Base-by-base conservation (phyloP, 495 filamentous ascomycete genomes). In the Penicillium alfredii region DNA sequence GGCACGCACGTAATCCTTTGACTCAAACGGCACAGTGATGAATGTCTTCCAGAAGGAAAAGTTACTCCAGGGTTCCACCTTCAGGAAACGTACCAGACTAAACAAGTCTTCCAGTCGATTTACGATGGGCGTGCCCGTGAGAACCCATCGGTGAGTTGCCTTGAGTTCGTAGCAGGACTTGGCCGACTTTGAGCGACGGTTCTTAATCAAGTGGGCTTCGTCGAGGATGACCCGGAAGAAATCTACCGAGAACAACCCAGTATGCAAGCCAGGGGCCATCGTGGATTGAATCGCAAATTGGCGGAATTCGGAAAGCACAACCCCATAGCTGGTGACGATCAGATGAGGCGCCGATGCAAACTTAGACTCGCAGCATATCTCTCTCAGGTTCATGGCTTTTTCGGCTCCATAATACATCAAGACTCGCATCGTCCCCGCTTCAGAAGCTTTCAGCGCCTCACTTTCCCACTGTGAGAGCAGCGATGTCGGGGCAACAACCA, bases 41-140 rank as follows among this genome's bases (percentile, higher is more conserved):
- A 98, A 98, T 0, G 93, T 97, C 42, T 89, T 86, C 92, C 92
- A 98, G 64, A 93, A 98, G 3, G 88, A 92, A 55, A 97, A 97
- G 57, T 96, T 97, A 40, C 81, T 86, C 92, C 92, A 98, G 1
- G 92, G 92, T 51, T 97, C 93, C 6, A 97, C 92, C 40, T 83
- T 74, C 19, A 97, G 64, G 62, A 97, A 98, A 10, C 83, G 76
- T 15, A 98, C 87, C 19, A 97, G 63, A 50, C 84, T 90, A 67
- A 97, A 98, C n/a, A 98, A 69, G 63, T 98, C 92, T 56, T 98
- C 93, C 3, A 98, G 68, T 8, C 85, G 82, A 54, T 98, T 98
- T 46, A 98, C 90, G 31, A 98, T 98, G 0, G 92, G 92, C 2
- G 92, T 98, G 8, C 92, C 92, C 0, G 93, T 98, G 15, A 98